Conservation (phyloP, 1,284 basidiomycete species). For the Stereum hirsutum region DNA sequence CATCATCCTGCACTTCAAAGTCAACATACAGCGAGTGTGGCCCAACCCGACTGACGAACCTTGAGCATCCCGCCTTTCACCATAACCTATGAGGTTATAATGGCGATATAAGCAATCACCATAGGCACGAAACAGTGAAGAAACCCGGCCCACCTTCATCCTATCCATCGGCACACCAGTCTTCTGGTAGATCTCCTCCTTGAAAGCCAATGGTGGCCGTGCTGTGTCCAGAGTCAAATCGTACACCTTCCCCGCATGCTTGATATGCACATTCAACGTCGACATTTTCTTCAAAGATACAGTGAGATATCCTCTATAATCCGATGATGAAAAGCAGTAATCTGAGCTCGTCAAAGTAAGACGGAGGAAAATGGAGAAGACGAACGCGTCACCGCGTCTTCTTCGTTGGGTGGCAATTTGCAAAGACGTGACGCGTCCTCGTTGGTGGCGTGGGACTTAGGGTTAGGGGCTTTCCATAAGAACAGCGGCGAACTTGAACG, state of each 20-base stretch:
- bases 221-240: conserved; percentile 60
- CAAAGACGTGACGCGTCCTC: conserved; percentile 2
- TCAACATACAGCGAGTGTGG: background rate
- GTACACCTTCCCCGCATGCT: conserved; percentile 82
- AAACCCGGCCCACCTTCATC: too few species aligned
- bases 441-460: background rate
- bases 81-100: too few species aligned
- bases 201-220: conserved; percentile 68
- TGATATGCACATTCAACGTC: conserved; percentile 69
- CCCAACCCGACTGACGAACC: conserved; percentile 28
- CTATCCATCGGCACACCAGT: conserved; percentile 87
- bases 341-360: background rate
- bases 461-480: background rate
- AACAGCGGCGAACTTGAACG: too few species aligned
- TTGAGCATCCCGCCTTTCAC: conserved; percentile 91
- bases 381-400: background rate
- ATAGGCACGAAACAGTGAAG: too few species aligned
- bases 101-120: too few species aligned
- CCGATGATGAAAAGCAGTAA: background rate
- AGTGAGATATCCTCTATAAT: background rate
- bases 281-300: conserved; percentile 34
- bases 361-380: background rate
- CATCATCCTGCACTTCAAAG: conserved; percentile 59
- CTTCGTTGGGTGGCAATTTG: too few species aligned
- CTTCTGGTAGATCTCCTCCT: conserved; percentile 69